Evolutionary conservation across 257 asterid species (phyloP), one percentile per base, ranked within the genome.

Genomic region (Solanum tacnaense): DNA sequence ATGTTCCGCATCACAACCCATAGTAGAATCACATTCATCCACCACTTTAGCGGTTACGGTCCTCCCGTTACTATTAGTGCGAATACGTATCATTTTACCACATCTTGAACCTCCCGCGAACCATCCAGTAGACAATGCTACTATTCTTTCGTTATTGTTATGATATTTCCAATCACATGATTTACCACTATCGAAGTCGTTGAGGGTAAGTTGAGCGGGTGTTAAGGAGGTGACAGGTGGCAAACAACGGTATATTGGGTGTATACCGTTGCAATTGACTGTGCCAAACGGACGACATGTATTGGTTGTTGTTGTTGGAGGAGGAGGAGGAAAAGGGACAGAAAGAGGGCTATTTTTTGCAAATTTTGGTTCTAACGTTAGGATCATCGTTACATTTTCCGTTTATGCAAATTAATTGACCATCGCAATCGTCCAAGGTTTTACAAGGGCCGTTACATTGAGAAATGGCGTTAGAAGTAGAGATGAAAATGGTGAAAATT

Each of bases 1-100:
- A 85, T 93, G 93, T 65, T 91, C 92, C 10, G 20, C 12, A 21
- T 92, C 93, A 52, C 95, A 92, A 5, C 93, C 92, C 27, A 13
- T 13, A 88, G 62, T 89, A 6, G 93, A 93, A 23, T 92, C 95
- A 73, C 96, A 92, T 88, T 94, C 96, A 36, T 92, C 96, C 82
- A 92, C 92, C 39, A 94, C 94, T 88, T 87, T 91, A 6, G 96
- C 93, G 3, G 78, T 87, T 86, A 87, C 79, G 70, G 89, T 94
- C 86, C 87, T 75, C 12, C 94, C 92, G 21, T 92, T 89, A 44
- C 15, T 10, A 6, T 25, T 4, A 0, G 92, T 90, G 20, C 16
- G 74, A 56, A 93, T 91, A 2, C 67, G 85, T 23, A 93, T 89
- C 89, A 25, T 87, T 71, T 67, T 56, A 36, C 87, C 88, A 46